Evolutionary conservation across 1,284 basidiomycete genomes (phyloP), one percentile per base, ranked within the genome.

Genomic region (Ceratobasidium sp.): DNA sequence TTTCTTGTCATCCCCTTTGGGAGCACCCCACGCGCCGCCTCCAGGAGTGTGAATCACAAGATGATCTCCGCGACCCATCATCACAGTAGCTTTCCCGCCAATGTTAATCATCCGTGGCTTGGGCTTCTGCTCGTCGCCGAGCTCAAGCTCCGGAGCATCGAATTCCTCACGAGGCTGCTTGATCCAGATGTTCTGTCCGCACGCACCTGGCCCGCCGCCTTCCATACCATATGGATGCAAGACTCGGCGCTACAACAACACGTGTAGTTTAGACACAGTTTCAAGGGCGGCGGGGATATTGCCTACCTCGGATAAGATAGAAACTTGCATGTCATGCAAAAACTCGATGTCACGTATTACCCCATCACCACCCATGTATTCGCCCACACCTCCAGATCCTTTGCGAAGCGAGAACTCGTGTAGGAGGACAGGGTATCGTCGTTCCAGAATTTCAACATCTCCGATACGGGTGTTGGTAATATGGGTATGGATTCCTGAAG

Each of bases 401-500:
- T 86, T 81, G 9, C 96, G 88, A 71, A 97, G 82, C 16, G 90
- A 91, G 81, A 98, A 98, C 77, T 88, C 80, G 78, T 93, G 91
- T 28, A 98, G 79, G 76, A 98, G 84, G 13, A 98, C 91, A 0
- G 96, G 95, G 80, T 95, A 96, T 44, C 95, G 88, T 55, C 95
- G 87, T 82, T 98, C 95, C 62, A 98, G 87, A 78, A 97, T 93
- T 80, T 98, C 96, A 21, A 95, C 91, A 77, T 98, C 96, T 21
- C 94, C 93, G 75, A 95, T 95, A 16, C 93, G 89, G 18, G 95
- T 97, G 82, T 98, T 98, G 4, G 96, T 98, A 81, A 98, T 98
- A 79, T 96, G 94, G 1, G 91, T 93, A 78, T 94, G 93, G 6
- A 94, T 91, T 5, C 92, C 94, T 13, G 91, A 92, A 3, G 92